phyloP scores from a whole-genome alignment of 164 flowering plant genomes.

The Cinnamomum micranthum region DNA sequence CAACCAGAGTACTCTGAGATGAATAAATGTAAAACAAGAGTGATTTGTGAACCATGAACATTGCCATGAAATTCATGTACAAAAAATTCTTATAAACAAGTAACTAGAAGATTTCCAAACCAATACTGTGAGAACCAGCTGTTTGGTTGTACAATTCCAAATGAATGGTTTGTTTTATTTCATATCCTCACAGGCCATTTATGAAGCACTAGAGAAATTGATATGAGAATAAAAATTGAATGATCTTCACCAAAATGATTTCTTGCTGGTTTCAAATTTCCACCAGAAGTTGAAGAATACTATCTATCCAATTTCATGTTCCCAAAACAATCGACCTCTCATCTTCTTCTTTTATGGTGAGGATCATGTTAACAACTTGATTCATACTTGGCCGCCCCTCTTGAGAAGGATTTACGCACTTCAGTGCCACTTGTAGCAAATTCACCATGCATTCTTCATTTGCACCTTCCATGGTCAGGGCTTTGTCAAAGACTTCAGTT shows the following conservation, averaged over 20 bases:
- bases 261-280: background rate
- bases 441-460: conserved; percentile 64
- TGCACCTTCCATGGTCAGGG: conserved; percentile 41
- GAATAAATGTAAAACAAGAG: background rate
- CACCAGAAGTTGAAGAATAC: background rate
- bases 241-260: background rate
- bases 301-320: conserved; percentile 1
- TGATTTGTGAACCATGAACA: background rate
- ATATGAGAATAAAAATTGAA: no score
- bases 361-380: conserved; percentile 44
- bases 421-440: conserved; percentile 56
- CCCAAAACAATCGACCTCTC: conserved; percentile 38
- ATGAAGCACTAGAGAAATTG: background rate
- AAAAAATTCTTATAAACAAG: no score
- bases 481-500: conserved; percentile 54
- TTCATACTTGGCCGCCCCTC: conserved; percentile 48
- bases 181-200: background rate
- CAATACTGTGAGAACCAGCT: background rate
- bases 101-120: background rate
- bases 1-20: background rate
- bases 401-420: conserved; percentile 45
- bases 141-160: background rate
- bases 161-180: background rate
- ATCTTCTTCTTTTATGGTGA: conserved; percentile 48
- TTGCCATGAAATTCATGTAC: background rate